phyloP scores from a whole-genome alignment of 2,329 filamentous ascomycete genomes.

The Fusarium abutilonis region DNA sequence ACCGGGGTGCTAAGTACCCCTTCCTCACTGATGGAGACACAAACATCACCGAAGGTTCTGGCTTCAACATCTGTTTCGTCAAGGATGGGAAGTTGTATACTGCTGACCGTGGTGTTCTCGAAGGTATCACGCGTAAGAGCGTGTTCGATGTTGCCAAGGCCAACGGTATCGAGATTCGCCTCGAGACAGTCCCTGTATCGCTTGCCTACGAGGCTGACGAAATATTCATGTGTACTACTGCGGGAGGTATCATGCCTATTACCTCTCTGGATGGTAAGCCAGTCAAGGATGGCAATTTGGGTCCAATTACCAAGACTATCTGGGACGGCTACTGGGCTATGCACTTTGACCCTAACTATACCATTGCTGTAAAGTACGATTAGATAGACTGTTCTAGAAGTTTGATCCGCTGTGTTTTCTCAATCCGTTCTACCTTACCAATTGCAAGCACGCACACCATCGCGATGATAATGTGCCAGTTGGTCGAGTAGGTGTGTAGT shows the following conservation, averaged over 20 bases:
- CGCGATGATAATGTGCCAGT: background rate
- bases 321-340: conserved; percentile 60
- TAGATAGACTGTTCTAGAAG: background rate
- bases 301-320: conserved; percentile 57
- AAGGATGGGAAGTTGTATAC: conserved; percentile 58
- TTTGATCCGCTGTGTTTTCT: background rate
- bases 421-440: background rate
- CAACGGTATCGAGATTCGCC: conserved; percentile 48
- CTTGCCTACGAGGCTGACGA: conserved; percentile 56
- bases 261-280: conserved; percentile 56
- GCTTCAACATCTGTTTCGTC: conserved; percentile 59
- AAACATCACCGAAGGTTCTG: conserved; percentile 61
- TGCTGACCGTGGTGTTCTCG: conserved; percentile 57
- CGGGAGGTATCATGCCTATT: conserved; percentile 64
- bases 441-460: background rate
- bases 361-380: conserved; percentile 48
- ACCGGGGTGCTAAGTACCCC: conserved; percentile 58
- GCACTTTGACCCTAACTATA: conserved; percentile 54
- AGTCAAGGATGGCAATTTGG: conserved; percentile 55
- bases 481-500: background rate
- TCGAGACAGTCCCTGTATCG: background rate
- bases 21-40: conserved; percentile 62
- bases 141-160: conserved; percentile 56
- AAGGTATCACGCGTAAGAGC: conserved; percentile 60
- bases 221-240: conserved; percentile 63